Percentiles rank a stretch among this genome's conserved stretches.
These are phyloP conservation scores for Ogataea corticis DNA, from an alignment of 805 yeast species.

Conservation along the genomic window DNA sequence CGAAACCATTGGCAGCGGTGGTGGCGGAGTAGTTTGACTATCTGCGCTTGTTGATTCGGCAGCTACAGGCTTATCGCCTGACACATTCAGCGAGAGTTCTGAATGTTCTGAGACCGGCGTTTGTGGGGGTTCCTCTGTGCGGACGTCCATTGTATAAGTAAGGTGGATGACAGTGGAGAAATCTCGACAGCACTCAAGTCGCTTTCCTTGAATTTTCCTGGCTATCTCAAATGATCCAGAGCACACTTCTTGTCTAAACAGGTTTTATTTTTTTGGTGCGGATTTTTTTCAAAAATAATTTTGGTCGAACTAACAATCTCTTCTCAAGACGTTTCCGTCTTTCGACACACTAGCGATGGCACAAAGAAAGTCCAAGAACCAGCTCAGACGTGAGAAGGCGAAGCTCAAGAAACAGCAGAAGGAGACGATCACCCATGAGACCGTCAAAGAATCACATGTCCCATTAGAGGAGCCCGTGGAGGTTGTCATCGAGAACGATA, in stretches of 20 bases:
- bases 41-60: not conserved
- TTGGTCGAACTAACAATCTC: no score
- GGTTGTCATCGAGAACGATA: slow-evolving; percentile 8
- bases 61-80: not conserved
- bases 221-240: no score
- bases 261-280: no score
- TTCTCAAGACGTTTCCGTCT: not conserved
- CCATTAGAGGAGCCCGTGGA: slow-evolving; percentile 3
- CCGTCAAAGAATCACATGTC: not conserved
- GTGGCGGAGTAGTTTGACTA: not conserved
- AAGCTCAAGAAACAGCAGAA: slow-evolving; percentile 30
- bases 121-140: not conserved
- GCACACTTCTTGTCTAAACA: no score
- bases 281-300: no score
- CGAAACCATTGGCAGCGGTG: slow-evolving; percentile 13
- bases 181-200: no score
- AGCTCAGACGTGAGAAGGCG: slow-evolving; percentile 50
- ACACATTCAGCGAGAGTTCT: not conserved
- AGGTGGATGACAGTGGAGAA: no score
- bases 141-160: no score
- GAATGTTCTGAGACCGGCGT: not conserved
- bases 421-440: not conserved
- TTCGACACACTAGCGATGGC: slow-evolving; percentile 1
- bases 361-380: slow-evolving; percentile 50
- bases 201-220: no score